Conservation (phyloP, 1,139 yeast species). For the Candida sp. region DNA sequence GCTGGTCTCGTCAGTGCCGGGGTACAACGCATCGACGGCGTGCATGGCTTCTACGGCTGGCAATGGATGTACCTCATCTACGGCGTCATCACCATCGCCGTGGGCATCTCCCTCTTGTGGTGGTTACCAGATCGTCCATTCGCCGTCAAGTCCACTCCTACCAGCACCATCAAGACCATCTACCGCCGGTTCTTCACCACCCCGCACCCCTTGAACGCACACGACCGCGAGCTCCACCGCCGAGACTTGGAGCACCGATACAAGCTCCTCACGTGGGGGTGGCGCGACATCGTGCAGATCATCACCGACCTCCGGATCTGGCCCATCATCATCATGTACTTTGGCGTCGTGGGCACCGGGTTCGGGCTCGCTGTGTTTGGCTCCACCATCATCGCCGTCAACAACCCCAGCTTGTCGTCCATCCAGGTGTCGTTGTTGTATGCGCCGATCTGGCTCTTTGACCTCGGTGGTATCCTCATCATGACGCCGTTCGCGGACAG, state of each 20-base stretch:
- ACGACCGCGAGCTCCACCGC: constrained; percentile 62
- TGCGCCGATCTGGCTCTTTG: constrained; percentile 93
- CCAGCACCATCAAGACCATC: constrained; percentile 18
- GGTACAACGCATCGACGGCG: constrained; percentile 81
- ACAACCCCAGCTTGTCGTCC: constrained; percentile 66
- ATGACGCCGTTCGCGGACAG: constrained; percentile 84
- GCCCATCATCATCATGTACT: constrained; percentile 88
- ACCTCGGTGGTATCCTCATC: constrained; percentile 74
- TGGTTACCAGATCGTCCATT: constrained; percentile 84
- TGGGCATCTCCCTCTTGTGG: constrained; percentile 72
- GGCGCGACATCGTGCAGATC: constrained; percentile 61
- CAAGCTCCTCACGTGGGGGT: constrained; percentile 55
- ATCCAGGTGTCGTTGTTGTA: constrained; percentile 75
- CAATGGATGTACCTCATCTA: constrained; percentile 87
- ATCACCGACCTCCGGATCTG: constrained; percentile 69
- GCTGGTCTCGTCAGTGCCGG: constrained; percentile 90
- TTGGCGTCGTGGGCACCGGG: constrained; percentile 92
- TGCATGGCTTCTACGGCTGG: constrained; percentile 77
- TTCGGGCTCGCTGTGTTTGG: constrained; percentile 87
- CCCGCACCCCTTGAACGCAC: constrained; percentile 53
- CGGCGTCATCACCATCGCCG: constrained; percentile 71
- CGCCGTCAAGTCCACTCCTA: constrained; percentile 18
- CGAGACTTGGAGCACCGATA: constrained; percentile 60
- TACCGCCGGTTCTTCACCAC: constrained; percentile 37
- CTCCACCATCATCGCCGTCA: constrained; percentile 73